phyloP scores from a whole-genome alignment of 2,329 filamentous ascomycete genomes.

The Leptodontidium sp. region DNA sequence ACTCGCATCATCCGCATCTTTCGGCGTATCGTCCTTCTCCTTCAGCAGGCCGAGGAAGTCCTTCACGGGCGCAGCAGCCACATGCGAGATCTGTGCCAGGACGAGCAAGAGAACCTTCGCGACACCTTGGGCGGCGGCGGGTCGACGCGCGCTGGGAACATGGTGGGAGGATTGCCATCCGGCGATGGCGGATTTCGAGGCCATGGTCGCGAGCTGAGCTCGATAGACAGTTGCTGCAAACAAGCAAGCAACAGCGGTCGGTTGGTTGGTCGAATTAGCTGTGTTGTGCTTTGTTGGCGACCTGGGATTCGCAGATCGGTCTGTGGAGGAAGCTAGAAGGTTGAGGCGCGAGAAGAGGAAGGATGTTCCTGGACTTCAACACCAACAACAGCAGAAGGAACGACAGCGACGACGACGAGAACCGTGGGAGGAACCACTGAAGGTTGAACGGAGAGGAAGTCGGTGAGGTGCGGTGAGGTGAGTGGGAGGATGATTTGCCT shows the following conservation, averaged over 20 bases:
- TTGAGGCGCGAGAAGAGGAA: neutral
- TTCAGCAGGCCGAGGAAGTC: conserved; percentile 55
- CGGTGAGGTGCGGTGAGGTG: neutral
- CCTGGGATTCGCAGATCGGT: neutral
- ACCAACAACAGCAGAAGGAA: neutral
- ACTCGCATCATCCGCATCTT: conserved; percentile 65
- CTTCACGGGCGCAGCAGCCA: conserved; percentile 46
- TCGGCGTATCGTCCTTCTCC: conserved; percentile 54
- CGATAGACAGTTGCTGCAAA: conserved; percentile 9
- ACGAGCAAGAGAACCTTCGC: conserved; percentile 59
- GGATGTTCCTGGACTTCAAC: neutral
- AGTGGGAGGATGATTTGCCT: neutral
- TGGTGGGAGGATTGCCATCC: conserved; percentile 34
- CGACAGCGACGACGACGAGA: neutral
- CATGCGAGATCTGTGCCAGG: conserved; percentile 51
- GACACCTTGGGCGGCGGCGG: conserved; percentile 60
- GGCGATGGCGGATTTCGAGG: conserved; percentile 34
- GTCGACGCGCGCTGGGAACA: conserved; percentile 54
- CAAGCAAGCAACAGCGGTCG: conserved; percentile 12
- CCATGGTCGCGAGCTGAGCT: conserved; percentile 32
- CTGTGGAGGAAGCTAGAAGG: neutral
- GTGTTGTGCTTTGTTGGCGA: conserved; percentile 2
- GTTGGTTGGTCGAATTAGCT: neutral
- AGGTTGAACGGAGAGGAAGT: neutral
- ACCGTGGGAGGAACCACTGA: neutral